Conservation (phyloP, 768 basidiomycete species). For the Tephrocybe sp. region DNA sequence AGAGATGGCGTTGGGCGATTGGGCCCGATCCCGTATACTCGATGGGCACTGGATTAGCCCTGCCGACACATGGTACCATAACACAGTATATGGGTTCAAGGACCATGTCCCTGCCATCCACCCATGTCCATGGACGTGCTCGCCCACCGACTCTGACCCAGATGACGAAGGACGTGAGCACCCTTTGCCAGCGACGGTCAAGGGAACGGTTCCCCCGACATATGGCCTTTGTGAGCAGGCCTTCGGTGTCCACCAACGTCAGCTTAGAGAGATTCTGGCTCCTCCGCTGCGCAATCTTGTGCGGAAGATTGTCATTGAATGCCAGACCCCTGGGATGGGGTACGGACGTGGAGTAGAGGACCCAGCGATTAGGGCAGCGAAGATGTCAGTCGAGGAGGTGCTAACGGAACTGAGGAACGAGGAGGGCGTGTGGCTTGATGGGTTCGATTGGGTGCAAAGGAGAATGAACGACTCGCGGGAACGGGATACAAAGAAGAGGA, state of each 20-base stretch:
- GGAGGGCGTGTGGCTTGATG: constrained; percentile 71
- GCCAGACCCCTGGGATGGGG: constrained; percentile 36
- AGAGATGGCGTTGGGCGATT: constrained; percentile 66
- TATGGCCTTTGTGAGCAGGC: constrained; percentile 65
- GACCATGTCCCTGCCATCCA: constrained; percentile 39
- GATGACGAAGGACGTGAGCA: constrained; percentile 39
- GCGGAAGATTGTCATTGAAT: constrained; percentile 64
- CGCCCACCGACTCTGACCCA: constrained; percentile 15
- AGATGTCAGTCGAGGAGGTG: constrained; percentile 65
- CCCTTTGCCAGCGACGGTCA: constrained; percentile 47
- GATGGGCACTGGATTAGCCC: constrained; percentile 80
- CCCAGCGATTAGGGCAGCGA: constrained; percentile 54
- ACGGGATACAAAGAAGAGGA: constrained; percentile 25
- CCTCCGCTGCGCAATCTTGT: constrained; percentile 74
- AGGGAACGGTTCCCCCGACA: constrained; percentile 57
- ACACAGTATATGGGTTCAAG: constrained; percentile 37
- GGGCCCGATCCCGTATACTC: constrained; percentile 69
- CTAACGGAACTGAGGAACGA: constrained; percentile 55
- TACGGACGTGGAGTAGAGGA: constrained; percentile 36
- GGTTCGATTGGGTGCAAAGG: constrained; percentile 65
- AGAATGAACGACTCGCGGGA: constrained; percentile 37
- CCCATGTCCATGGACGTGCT: constrained; percentile 66
- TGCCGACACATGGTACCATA: constrained; percentile 64
- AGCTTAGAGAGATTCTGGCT: constrained; percentile 58
- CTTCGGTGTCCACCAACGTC: constrained; percentile 55